phyloP scores from a whole-genome alignment of 768 basidiomycete species.

The Phanerodontia chrysosporium region DNA sequence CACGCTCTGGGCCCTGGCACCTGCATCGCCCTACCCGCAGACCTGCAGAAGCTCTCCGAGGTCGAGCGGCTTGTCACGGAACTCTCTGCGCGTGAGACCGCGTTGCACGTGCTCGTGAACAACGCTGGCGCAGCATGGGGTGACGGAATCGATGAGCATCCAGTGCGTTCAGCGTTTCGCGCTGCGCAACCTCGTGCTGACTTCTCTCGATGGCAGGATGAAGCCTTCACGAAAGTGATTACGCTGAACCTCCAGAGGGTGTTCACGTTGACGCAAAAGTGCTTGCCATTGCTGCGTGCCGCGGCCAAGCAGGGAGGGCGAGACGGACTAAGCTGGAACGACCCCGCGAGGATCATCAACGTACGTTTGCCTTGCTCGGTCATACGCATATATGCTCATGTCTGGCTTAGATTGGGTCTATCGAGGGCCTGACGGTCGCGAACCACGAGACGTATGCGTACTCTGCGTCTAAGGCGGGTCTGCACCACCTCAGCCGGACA shows the following conservation, averaged over 20 bases:
- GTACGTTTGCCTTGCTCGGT: slow-evolving; percentile 28
- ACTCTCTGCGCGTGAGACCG: slow-evolving; percentile 46
- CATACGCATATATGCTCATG: neutral
- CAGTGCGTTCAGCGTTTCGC: slow-evolving; percentile 28
- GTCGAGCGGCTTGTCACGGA: slow-evolving; percentile 50
- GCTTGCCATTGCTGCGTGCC: slow-evolving; percentile 51
- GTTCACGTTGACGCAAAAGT: slow-evolving; percentile 59
- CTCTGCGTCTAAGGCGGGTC: slow-evolving; percentile 57
- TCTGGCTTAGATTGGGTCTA: slow-evolving; percentile 50
- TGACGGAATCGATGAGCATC: slow-evolving; percentile 40
- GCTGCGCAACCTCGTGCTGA: neutral
- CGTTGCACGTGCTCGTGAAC: slow-evolving; percentile 56
- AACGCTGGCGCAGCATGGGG: slow-evolving; percentile 63
- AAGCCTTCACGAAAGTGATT: slow-evolving; percentile 56
- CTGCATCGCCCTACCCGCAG: slow-evolving; percentile 51
- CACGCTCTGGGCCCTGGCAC: slow-evolving; percentile 47
- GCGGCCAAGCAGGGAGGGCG: slow-evolving; percentile 38
- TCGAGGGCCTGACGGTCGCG: slow-evolving; percentile 53
- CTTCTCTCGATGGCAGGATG: slow-evolving; percentile 33
- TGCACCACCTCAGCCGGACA: slow-evolving; percentile 56
- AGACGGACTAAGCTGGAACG: slow-evolving; percentile 32
- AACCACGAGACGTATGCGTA: slow-evolving; percentile 62
- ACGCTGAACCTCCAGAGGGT: slow-evolving; percentile 60
- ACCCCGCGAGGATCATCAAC: slow-evolving; percentile 59
- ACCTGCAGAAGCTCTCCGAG: slow-evolving; percentile 50